Evolutionary conservation across 1,284 basidiomycete species (phyloP), one percentile per base, ranked within the genome.

Genomic region (Moesziomyces parantarcticus): DNA sequence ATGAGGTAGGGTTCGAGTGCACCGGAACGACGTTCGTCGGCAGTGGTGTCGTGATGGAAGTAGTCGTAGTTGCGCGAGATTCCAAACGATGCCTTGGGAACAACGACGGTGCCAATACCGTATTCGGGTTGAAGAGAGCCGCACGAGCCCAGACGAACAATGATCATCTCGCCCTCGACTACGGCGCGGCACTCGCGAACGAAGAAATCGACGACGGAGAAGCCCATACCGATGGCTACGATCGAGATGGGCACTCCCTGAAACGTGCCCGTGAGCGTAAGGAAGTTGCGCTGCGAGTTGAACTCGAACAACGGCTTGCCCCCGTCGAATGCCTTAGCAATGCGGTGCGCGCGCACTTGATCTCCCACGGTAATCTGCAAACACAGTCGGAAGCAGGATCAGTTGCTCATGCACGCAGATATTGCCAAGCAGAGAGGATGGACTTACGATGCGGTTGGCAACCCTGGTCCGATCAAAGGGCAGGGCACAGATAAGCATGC

Each of bases 151-250:
- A 73, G 61, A 2, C 78, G 69, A 16, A 76, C 75, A 62, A 93
- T 87, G 68, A 88, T 85, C 88, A 93, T 89, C 79, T 93, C 92
- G 9, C 92, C 92, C 64, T 85, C 86, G 42, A 92, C 84, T 72
- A 90, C 90, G 79, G 93, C 92, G 59, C 92, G 87, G 18, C 88
- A 88, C 85, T 93, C 92, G 67, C 92, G 88, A 16, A 93, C 88
- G 82, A 93, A 92, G 84, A 93, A 93, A 84, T 93, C 92, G 85
- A 70, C 56, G 0, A 77, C 66, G 16, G 57, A 57, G 32, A 80
- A 75, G 21, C 92, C 92, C 92, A 93, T 93, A 10, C 92, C 92
- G 59, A 92, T 92, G 63, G 90, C 90, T 46, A 92, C 86, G 55
- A 93, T 88, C 14, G 89, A 91, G 34, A 93, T 83, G 6, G 92